These are phyloP conservation scores for Aphanomyces cochlioides DNA, from an alignment of 352 stramenopile genomes.

Conservation along the genomic window DNA sequence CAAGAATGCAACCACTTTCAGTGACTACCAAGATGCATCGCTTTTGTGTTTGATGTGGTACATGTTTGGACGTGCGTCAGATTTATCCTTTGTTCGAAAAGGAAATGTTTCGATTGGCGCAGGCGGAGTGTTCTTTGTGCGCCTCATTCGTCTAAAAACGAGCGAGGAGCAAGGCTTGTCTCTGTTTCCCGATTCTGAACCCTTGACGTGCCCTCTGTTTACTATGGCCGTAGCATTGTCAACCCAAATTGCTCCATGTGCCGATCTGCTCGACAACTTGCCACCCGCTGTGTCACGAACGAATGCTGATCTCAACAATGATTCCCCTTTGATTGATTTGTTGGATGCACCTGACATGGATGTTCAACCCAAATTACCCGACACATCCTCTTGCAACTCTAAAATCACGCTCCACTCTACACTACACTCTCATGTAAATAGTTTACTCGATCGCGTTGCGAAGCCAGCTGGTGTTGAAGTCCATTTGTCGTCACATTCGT, in stretches of 20 bases:
- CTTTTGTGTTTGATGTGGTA: constrained; percentile 39
- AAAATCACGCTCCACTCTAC: neutral
- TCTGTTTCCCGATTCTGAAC: constrained; percentile 36
- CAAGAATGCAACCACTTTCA: constrained; percentile 8
- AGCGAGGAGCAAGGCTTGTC: constrained; percentile 33
- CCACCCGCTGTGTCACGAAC: neutral
- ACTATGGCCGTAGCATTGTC: constrained; percentile 30
- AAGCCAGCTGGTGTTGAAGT: no score
- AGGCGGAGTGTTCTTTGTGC: constrained; percentile 34
- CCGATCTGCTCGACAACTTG: constrained; percentile 27
- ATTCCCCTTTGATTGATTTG: neutral
- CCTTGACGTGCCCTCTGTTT: constrained; percentile 33
- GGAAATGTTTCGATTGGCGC: constrained; percentile 32
- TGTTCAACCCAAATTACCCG: neutral
- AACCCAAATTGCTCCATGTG: constrained; percentile 30
- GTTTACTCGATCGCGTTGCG: no score
- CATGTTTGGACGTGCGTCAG: constrained; percentile 37
- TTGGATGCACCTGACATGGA: neutral
- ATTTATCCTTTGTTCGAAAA: constrained; percentile 34
- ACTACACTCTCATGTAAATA: no score
- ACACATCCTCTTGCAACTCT: neutral
- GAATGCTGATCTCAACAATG: neutral
- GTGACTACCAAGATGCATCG: constrained; percentile 39
- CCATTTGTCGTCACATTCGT: no score
- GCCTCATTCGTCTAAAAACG: constrained; percentile 36